Evolutionary conservation across 202 grass and related monocot species (phyloP).

Genomic region (Digitaria exilis): DNA sequence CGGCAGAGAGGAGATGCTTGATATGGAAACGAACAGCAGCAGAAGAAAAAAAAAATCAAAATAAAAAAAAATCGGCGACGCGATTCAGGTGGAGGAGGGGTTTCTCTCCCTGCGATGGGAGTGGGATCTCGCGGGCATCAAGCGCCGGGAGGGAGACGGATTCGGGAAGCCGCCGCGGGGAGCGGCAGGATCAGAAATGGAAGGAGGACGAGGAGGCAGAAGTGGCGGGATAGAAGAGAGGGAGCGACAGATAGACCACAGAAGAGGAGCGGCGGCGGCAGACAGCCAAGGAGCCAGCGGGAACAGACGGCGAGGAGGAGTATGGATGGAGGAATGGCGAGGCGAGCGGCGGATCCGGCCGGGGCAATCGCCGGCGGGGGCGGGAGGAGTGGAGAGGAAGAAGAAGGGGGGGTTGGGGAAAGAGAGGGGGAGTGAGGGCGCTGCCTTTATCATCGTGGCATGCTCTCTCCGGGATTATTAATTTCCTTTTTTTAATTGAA

Average conservation of each 20-base stretch:
- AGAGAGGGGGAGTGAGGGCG: not conserved
- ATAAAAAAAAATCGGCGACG: no score
- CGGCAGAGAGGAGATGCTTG: not conserved
- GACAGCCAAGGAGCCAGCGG: not conserved
- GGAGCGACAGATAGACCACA: no score
- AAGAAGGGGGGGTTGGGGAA: not conserved
- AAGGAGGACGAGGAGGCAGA: not conserved
- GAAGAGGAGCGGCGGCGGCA: not conserved
- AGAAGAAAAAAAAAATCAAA: no score
- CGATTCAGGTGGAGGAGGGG: not conserved
- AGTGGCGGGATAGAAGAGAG: not conserved
- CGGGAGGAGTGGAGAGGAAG: not conserved
- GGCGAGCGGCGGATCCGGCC: not conserved
- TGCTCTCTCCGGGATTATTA: not conserved
- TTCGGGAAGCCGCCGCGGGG: not conserved
- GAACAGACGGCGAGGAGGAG: no score
- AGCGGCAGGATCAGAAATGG: not conserved
- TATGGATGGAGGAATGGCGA: not conserved
- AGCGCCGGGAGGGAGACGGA: not conserved
- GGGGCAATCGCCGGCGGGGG: not conserved
- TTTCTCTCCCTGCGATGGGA: not conserved
- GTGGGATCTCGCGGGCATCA: conserved; percentile 29
- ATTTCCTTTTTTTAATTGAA: not conserved
- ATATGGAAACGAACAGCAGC: not conserved
- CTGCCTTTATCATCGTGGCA: not conserved